Evolutionary conservation across 2,329 filamentous ascomycete species (phyloP).

Genomic region (Xylariaceae sp.): DNA sequence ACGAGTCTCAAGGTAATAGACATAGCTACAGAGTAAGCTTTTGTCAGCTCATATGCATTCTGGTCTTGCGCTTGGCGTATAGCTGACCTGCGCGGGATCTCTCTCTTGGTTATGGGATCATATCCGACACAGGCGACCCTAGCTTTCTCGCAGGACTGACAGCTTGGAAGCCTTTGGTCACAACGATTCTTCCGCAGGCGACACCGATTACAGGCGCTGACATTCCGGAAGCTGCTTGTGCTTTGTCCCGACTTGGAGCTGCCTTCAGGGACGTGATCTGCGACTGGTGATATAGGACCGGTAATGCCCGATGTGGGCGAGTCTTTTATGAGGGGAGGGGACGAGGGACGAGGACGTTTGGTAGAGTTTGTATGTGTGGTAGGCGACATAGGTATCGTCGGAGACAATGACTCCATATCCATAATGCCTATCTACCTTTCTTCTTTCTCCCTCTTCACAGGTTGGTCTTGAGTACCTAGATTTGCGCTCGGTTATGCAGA

Average conservation of each 20-base stretch:
- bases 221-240: constrained; percentile 69
- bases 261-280: constrained; percentile 30
- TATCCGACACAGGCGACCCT: constrained; percentile 88
- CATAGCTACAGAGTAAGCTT: constrained; percentile 65
- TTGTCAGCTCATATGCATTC: constrained; percentile 15
- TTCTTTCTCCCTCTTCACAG: too few species aligned
- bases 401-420: too few species aligned
- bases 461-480: too few species aligned
- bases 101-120: constrained; percentile 92
- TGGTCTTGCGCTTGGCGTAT: not conserved
- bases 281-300: constrained; percentile 32
- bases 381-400: constrained; percentile 49
- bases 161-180: constrained; percentile 88
- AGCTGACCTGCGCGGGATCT: constrained; percentile 86
- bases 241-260: constrained; percentile 51
- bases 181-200: constrained; percentile 90
- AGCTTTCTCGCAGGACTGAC: constrained; percentile 90
- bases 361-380: constrained; percentile 48
- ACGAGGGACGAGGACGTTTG: constrained; percentile 55
- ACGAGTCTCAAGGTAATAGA: constrained; percentile 88
- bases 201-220: constrained; percentile 92
- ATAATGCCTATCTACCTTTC: too few species aligned
- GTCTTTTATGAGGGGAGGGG: constrained; percentile 39
- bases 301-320: constrained; percentile 39
- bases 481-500: too few species aligned